Evolutionary conservation across 352 stramenopile species (phyloP), one percentile per base, ranked within the genome.

Genomic region (Globisporangium perplexum): DNA sequence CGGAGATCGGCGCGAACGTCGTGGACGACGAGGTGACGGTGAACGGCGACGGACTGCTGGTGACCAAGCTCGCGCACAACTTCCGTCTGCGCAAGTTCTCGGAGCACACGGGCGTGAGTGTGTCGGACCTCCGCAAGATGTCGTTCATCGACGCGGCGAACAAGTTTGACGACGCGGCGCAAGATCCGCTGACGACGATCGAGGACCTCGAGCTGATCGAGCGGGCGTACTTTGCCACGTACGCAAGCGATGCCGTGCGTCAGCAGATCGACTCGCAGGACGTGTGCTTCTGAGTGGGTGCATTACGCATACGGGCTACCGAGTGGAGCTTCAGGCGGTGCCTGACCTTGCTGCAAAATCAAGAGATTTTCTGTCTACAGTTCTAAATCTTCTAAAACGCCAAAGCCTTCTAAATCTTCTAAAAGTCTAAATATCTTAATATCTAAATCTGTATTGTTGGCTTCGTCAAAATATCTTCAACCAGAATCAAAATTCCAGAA

Each of bases 81-180:
- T 76, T 71, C 43, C 75, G 75, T 6, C 68, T 86, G 20, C 65
- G 63, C 28, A 87, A 88, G 62, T 87, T 90, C 54, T 55, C 63
- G 4, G 76, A 88, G 55, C 70, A 81, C 43, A 79, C 68, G 10
- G 58, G 71, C 18, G 53, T 65, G 8, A 69, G 50, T 28, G 70
- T 74, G 53, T 42, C 57, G 15, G 61, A 72, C 4, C 50, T 88
- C 15, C 41, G 71, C 28, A 65, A 58, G 7, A 66, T 86, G 60
- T 68, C 39, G 35, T 72, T 86, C 28, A 30, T 80, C 1, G 64
- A 82, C 24, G 62, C 74, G 1, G 60, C 71, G 4, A 53, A 74
- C 30, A 53, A 66, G 26, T 65, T 85, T 14, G 59, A 83, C 39
- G 54, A 61, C 26, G 59, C 67, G 31, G 55, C 64, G 0, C 24